Percentiles rank a stretch among this genome's conserved stretches.
Conservation (phyloP, 1,284 basidiomycete species). For the Chiua sp. region DNA sequence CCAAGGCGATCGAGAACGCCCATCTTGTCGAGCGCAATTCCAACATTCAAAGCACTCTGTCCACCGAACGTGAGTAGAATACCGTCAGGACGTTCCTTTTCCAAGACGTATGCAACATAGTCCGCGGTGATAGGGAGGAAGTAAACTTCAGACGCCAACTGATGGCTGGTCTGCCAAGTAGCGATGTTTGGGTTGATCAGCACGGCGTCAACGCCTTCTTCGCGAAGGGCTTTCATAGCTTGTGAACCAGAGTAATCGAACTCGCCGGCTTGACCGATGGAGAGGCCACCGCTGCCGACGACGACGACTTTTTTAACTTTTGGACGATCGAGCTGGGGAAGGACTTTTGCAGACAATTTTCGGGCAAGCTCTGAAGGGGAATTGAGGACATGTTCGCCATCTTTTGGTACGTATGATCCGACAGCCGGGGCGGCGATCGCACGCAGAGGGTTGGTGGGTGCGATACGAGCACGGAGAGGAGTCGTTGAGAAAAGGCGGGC, state of each 20-base stretch:
- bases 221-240: conserved; percentile 97
- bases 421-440: conserved; percentile 84
- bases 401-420: conserved; percentile 70
- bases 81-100: conserved; percentile 98
- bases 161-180: conserved; percentile 97
- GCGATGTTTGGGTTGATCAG: conserved; percentile 99
- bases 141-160: conserved; percentile 96
- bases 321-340: conserved; percentile 85
- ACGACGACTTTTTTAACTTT: conserved; percentile 97
- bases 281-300: conserved; percentile 95
- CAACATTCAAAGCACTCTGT: conserved; percentile 97
- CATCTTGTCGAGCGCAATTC: conserved; percentile 98
- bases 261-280: conserved; percentile 98
- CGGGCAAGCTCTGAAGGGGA: conserved; percentile 93
- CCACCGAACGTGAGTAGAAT: conserved; percentile 98
- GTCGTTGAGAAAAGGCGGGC: conserved; percentile 41
- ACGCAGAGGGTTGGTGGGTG: conserved; percentile 49
- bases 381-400: conserved; percentile 84
- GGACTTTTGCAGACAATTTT: conserved; percentile 88
- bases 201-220: conserved; percentile 95
- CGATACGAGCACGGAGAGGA: conserved; percentile 30
- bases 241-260: conserved; percentile 99
- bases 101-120: conserved; percentile 98
- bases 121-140: conserved; percentile 97
- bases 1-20: conserved; percentile 95